Evolutionary conservation across 2,329 filamentous ascomycete species (phyloP).

Genomic region (Trichocomaceae sp.): DNA sequence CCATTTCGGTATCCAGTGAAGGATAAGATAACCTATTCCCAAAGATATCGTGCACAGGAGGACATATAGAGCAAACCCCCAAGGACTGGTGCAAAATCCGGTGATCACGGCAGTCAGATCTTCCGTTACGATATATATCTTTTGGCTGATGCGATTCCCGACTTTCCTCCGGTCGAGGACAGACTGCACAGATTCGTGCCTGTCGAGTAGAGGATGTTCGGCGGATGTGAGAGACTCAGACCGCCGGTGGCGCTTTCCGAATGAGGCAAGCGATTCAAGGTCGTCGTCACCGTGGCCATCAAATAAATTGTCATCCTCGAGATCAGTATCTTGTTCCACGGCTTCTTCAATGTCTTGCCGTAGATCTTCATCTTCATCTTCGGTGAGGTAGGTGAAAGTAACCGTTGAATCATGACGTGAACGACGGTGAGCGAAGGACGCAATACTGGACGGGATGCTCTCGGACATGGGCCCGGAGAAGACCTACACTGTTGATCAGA

Average conservation of each 20-base stretch:
- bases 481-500: constrained; percentile 42
- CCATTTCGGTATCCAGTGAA: constrained; percentile 88
- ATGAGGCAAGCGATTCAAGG: constrained; percentile 21
- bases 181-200: constrained; percentile 64
- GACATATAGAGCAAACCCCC: constrained; percentile 64
- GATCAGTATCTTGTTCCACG: constrained; percentile 39
- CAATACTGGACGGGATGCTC: constrained; percentile 87
- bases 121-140: constrained; percentile 87
- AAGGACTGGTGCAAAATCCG: constrained; percentile 71
- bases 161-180: constrained; percentile 56
- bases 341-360: constrained; percentile 47
- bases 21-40: constrained; percentile 74
- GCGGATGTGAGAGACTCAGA: constrained; percentile 39
- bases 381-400: constrained; percentile 81
- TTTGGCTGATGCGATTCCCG: constrained; percentile 68
- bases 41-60: constrained; percentile 63
- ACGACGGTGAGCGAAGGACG: constrained; percentile 83
- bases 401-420: constrained; percentile 73
- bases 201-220: constrained; percentile 59
- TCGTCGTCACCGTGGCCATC: constrained; percentile 35
- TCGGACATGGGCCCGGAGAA: constrained; percentile 92
- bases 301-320: constrained; percentile 36
- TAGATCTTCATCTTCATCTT: constrained; percentile 63
- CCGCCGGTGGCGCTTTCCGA: constrained; percentile 21
- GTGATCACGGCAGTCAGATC: constrained; percentile 91